phyloP scores from a whole-genome alignment of 2,329 filamentous ascomycete genomes.

The Fusarium nodosum region DNA sequence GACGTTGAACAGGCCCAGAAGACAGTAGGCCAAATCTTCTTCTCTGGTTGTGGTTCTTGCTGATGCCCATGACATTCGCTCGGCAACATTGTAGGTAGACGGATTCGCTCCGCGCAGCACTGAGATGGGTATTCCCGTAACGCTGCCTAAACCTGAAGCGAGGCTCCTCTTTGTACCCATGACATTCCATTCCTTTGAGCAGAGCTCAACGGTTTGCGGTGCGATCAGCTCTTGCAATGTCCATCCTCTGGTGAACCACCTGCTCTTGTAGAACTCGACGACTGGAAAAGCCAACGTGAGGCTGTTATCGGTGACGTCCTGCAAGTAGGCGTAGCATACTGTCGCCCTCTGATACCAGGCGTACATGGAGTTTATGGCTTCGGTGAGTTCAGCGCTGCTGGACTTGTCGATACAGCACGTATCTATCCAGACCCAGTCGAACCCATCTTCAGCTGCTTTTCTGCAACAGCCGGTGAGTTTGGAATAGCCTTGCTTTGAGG shows the following conservation, averaged over 20 bases:
- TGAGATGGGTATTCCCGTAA: constrained; percentile 20
- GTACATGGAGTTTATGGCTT: constrained; percentile 32
- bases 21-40: constrained; percentile 24
- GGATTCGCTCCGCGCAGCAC: constrained; percentile 10
- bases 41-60: constrained; percentile 24
- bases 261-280: constrained; percentile 11
- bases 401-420: constrained; percentile 34
- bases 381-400: constrained; percentile 27
- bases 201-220: constrained; percentile 24
- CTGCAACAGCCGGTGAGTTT: constrained; percentile 15
- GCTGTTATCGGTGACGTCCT: constrained; percentile 16
- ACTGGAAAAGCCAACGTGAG: background rate
- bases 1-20: constrained; percentile 23
- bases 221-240: constrained; percentile 30
- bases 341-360: constrained; percentile 18
- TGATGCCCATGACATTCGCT: constrained; percentile 34
- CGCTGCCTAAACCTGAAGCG: constrained; percentile 5
- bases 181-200: constrained; percentile 6
- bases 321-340: constrained; percentile 25
- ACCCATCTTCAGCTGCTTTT: constrained; percentile 22
- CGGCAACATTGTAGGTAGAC: constrained; percentile 6
- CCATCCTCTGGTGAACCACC: constrained; percentile 27
- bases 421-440: constrained; percentile 23
- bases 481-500: constrained; percentile 11
- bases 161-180: constrained; percentile 26